Percentiles rank a stretch among this genome's conserved stretches.
Conservation (phyloP, 2,329 filamentous ascomycete genomes). For the Alternaria novae-zelandiae region DNA sequence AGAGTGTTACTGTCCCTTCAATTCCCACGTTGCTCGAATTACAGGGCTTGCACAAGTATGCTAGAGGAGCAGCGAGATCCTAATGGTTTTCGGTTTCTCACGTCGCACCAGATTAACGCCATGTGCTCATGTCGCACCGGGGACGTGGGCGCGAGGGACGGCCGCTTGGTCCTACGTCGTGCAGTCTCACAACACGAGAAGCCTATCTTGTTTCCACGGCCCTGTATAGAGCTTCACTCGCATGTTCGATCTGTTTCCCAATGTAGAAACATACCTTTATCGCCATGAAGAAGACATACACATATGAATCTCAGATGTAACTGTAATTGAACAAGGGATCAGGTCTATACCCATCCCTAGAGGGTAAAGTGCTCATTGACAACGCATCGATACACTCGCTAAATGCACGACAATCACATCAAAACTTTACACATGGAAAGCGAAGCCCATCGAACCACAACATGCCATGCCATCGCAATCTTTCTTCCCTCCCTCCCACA, state of each 20-base stretch:
- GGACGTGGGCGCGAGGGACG: neutral
- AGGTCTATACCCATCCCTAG: too few species aligned
- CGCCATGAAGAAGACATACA: too few species aligned
- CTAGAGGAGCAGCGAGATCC: neutral
- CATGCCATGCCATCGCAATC: too few species aligned
- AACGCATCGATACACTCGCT: too few species aligned
- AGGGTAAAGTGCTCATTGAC: too few species aligned
- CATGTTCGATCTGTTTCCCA: neutral
- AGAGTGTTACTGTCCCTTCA: neutral
- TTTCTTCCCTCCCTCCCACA: too few species aligned
- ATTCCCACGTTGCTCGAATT: neutral
- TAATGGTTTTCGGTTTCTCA: neutral
- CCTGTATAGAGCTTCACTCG: neutral
- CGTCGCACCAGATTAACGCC: constrained; percentile 19
- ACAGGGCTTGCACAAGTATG: neutral
- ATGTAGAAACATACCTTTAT: neutral
- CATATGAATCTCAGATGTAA: too few species aligned
- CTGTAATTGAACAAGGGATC: too few species aligned
- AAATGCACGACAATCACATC: too few species aligned
- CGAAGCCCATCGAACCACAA: too few species aligned
- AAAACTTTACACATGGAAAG: too few species aligned
- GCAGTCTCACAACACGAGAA: constrained; percentile 18
- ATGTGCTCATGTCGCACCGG: constrained; percentile 16
- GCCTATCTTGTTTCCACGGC: neutral
- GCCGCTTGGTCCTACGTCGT: constrained; percentile 12